A percentile compares a stretch with the other conserved stretches of the same genome.
Conservation (phyloP, 345 rosid genomes). For the Ceriops decandra region DNA sequence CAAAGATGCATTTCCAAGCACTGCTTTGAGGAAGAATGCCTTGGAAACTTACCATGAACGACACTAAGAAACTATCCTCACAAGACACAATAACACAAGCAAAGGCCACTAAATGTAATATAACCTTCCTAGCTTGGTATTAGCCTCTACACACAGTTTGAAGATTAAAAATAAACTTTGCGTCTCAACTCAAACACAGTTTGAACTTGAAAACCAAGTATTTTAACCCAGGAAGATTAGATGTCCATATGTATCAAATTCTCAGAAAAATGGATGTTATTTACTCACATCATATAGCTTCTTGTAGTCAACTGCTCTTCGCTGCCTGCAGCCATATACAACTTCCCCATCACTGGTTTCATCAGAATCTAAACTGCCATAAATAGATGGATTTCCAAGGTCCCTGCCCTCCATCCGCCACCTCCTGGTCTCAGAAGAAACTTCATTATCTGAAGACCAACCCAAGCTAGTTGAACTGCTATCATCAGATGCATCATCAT, state of each 20-base stretch:
- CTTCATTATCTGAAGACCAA: conserved; percentile 70
- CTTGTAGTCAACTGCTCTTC: conserved; percentile 80
- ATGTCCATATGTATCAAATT: neutral
- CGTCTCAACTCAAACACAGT: neutral
- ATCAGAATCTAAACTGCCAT: conserved; percentile 45
- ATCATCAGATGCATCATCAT: conserved; percentile 41
- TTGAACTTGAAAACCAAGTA: neutral
- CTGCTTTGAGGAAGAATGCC: neutral
- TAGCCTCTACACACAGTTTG: neutral
- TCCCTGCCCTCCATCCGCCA: conserved; percentile 25
- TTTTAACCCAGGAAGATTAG: neutral
- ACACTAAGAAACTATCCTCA: neutral
- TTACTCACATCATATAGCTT: conserved; percentile 76
- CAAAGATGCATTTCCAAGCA: neutral
- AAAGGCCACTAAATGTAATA: neutral
- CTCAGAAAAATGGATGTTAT: neutral
- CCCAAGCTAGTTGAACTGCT: conserved; percentile 70
- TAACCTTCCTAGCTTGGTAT: neutral
- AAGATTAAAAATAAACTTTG: neutral
- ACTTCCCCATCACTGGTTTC: conserved; percentile 63
- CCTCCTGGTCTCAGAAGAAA: conserved; percentile 45
- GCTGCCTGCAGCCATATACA: conserved; percentile 65
- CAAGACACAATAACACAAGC: neutral
- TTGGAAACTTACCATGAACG: neutral
- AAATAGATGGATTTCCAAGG: conserved; percentile 30